These are phyloP conservation scores for Ganoderma boninense DNA, from an alignment of 1,284 basidiomycete species.

Conservation along the genomic window DNA sequence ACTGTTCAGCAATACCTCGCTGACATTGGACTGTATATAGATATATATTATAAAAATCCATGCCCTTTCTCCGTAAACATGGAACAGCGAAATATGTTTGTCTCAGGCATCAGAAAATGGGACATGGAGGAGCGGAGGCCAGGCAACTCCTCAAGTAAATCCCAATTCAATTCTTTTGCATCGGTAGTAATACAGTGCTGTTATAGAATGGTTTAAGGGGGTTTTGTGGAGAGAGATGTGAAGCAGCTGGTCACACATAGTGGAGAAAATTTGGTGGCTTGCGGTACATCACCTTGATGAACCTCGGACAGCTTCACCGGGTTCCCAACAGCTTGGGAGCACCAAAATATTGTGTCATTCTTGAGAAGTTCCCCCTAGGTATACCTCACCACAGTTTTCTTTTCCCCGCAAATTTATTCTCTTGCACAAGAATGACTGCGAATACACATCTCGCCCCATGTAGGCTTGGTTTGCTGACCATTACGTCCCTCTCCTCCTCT, in stretches of 20 bases:
- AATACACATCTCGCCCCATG: constrained; percentile 42
- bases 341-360: constrained; percentile 37
- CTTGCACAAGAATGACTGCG: constrained; percentile 48
- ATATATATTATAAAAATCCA: constrained; percentile 6
- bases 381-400: constrained; percentile 36
- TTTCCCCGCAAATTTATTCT: constrained; percentile 28
- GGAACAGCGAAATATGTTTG: constrained; percentile 9
- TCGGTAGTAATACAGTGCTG: constrained; percentile 19
- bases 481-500: constrained; percentile 40
- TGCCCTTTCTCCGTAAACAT: neutral
- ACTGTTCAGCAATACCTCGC: constrained; percentile 4
- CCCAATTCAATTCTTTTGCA: constrained; percentile 19
- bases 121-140: neutral
- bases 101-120: neutral
- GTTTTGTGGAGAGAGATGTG: constrained; percentile 3
- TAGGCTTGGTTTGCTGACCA: constrained; percentile 44
- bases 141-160: constrained; percentile 13
- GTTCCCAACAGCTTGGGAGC: constrained; percentile 11
- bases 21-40: constrained; percentile 9
- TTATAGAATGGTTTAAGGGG: constrained; percentile 14
- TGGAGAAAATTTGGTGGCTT: constrained; percentile 16
- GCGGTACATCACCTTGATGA: constrained; percentile 16
- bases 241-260: constrained; percentile 13
- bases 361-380: constrained; percentile 38
- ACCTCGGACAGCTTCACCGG: constrained; percentile 10